phyloP scores from a whole-genome alignment of 2,329 filamentous ascomycete genomes.

The Xylariomycetidae sp. region DNA sequence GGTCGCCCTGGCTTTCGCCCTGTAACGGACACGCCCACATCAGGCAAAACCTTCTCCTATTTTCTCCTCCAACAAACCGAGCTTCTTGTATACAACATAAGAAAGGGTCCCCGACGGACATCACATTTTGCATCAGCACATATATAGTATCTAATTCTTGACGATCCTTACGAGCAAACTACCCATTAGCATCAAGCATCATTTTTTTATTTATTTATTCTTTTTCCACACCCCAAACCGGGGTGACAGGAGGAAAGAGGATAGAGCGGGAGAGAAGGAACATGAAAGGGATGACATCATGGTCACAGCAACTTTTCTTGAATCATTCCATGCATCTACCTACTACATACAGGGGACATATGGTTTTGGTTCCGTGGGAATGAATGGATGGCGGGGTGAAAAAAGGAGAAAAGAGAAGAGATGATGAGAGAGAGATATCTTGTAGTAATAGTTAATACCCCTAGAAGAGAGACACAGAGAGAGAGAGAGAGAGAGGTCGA shows the following conservation, averaged over 20 bases:
- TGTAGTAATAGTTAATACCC: slow-evolving; percentile 29
- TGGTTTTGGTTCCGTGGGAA: neutral
- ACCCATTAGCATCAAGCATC: slow-evolving; percentile 24
- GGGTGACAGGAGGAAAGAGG: neutral
- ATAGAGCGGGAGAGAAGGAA: neutral
- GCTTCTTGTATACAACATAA: slow-evolving; percentile 14
- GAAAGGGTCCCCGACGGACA: slow-evolving; percentile 3
- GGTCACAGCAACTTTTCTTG: slow-evolving; percentile 1
- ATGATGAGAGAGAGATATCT: slow-evolving; percentile 8
- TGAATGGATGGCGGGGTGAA: slow-evolving; percentile 3
- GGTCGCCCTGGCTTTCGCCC: slow-evolving; percentile 40
- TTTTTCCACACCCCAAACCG: neutral
- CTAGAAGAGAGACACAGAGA: slow-evolving; percentile 16
- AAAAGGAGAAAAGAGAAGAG: slow-evolving; percentile 8
- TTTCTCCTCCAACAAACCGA: no score
- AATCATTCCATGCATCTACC: no score
- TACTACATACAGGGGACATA: slow-evolving; percentile 5
- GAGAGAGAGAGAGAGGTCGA: no score
- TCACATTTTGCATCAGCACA: slow-evolving; percentile 6
- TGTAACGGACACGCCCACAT: slow-evolving; percentile 32
- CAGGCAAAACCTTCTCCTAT: slow-evolving; percentile 2
- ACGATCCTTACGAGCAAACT: slow-evolving; percentile 52
- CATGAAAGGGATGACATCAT: neutral
- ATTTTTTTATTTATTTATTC: slow-evolving; percentile 17
- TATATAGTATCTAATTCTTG: slow-evolving; percentile 39